These are phyloP conservation scores for Penicillium crustosum DNA, from an alignment of 2,329 filamentous ascomycete genomes.

Conservation along the genomic window DNA sequence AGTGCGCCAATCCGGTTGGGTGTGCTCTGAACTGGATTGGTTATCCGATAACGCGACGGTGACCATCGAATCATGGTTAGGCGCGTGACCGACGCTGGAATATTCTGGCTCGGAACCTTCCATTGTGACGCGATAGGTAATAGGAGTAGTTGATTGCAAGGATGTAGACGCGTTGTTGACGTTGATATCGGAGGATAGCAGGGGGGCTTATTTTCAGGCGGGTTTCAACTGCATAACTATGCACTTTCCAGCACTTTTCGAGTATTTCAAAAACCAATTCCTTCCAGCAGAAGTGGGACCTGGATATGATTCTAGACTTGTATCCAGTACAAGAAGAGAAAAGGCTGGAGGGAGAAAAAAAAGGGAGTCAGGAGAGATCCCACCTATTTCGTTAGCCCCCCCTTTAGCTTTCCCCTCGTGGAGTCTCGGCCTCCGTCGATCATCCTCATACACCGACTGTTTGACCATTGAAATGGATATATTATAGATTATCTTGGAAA, in stretches of 20 bases:
- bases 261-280: background rate
- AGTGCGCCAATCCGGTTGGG: constrained; percentile 50
- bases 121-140: constrained; percentile 20
- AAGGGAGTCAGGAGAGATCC: constrained; percentile 23
- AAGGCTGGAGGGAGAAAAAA: constrained; percentile 18
- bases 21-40: constrained; percentile 47
- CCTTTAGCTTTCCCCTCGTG: constrained; percentile 19
- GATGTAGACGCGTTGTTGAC: constrained; percentile 1
- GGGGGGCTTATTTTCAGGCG: background rate
- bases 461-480: constrained; percentile 12
- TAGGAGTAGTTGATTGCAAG: background rate
- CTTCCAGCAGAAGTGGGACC: constrained; percentile 3
- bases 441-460: constrained; percentile 30
- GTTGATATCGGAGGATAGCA: constrained; percentile 4
- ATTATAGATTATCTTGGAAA: too few species aligned
- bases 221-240: constrained; percentile 4
- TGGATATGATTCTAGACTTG: constrained; percentile 6
- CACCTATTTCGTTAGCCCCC: constrained; percentile 24
- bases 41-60: constrained; percentile 71
- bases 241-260: background rate
- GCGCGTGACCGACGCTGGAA: constrained; percentile 25
- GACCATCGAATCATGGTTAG: constrained; percentile 67
- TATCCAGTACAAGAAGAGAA: constrained; percentile 1
- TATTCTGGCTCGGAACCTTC: constrained; percentile 26
- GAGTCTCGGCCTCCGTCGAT: constrained; percentile 31